Conservation (phyloP, 257 asterid genomes). For the Scutellaria minor region DNA sequence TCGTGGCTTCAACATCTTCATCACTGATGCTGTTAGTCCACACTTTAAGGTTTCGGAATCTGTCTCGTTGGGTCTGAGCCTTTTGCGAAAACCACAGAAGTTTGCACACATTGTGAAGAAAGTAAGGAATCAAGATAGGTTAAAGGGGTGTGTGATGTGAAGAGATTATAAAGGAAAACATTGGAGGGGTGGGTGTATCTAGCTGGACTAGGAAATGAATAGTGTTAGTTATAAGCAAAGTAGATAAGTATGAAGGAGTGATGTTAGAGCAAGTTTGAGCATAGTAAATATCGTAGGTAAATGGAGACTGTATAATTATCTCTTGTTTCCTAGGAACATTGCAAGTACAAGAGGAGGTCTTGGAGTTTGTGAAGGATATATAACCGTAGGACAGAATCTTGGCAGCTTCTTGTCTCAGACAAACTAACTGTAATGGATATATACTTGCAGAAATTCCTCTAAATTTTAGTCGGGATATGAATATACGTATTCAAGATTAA, state of each 20-base stretch:
- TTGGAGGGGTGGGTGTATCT: neutral
- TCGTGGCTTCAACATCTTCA: conserved; percentile 39
- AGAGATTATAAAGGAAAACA: conserved; percentile 2
- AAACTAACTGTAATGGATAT: too few species aligned
- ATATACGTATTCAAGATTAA: too few species aligned
- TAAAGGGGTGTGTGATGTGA: neutral
- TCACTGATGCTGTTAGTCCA: conserved; percentile 31
- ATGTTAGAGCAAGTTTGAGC: neutral
- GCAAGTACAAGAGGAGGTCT: too few species aligned
- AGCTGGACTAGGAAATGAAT: conserved; percentile 40
- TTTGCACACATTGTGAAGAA: conserved; percentile 39
- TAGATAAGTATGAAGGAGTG: neutral
- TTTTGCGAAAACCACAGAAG: conserved; percentile 42
- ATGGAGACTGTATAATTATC: neutral
- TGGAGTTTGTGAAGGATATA: neutral
- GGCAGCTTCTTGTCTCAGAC: neutral
- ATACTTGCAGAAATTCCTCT: too few species aligned
- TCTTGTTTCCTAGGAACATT: neutral
- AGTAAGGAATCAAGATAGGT: neutral
- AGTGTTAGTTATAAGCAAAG: conserved; percentile 21
- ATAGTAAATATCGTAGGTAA: conserved; percentile 28
- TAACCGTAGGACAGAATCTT: neutral
- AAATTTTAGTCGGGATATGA: too few species aligned
- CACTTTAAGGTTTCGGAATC: neutral
- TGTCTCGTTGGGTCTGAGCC: conserved; percentile 16